Evolutionary conservation across 768 basidiomycete genomes (phyloP).

Genomic region (Hebeloma cylindrosporum): DNA sequence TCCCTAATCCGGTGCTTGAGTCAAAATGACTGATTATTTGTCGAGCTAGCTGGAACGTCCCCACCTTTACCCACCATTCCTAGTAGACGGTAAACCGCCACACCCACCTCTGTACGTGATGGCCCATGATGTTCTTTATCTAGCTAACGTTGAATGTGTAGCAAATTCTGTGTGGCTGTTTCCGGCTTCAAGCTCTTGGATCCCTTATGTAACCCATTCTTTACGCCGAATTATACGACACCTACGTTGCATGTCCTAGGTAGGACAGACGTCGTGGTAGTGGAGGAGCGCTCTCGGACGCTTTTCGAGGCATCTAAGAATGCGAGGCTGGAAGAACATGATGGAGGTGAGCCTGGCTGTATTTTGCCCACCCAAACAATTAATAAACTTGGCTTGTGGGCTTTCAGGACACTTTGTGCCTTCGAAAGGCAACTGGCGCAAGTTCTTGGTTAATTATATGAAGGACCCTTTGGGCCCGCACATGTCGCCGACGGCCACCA

Average conservation of each 20-base stretch:
- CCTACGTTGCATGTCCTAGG: constrained; percentile 80
- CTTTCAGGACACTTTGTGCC: constrained; percentile 82
- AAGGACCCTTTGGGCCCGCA: constrained; percentile 47
- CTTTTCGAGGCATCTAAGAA: constrained; percentile 56
- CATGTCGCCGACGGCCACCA: constrained; percentile 39
- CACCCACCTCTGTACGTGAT: constrained; percentile 72
- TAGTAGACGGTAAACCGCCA: constrained; percentile 60
- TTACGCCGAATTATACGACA: constrained; percentile 55
- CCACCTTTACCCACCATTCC: constrained; percentile 52
- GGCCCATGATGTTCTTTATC: background rate
- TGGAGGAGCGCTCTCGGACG: constrained; percentile 61
- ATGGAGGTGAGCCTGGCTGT: constrained; percentile 61
- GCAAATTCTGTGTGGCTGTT: constrained; percentile 73
- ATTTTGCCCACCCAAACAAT: too few relatives aligned
- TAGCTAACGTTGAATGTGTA: constrained; percentile 23
- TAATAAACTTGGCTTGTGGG: background rate
- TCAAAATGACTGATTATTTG: background rate
- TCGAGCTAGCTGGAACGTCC: constrained; percentile 40
- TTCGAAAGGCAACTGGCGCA: constrained; percentile 72
- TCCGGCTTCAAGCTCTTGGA: constrained; percentile 65
- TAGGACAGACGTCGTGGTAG: constrained; percentile 72
- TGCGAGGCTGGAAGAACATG: constrained; percentile 70
- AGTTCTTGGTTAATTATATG: constrained; percentile 71
- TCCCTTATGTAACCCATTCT: constrained; percentile 49
- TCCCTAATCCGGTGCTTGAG: background rate